Conservation (phyloP, 768 basidiomycete genomes). For the Xerocomus spinulosus region DNA sequence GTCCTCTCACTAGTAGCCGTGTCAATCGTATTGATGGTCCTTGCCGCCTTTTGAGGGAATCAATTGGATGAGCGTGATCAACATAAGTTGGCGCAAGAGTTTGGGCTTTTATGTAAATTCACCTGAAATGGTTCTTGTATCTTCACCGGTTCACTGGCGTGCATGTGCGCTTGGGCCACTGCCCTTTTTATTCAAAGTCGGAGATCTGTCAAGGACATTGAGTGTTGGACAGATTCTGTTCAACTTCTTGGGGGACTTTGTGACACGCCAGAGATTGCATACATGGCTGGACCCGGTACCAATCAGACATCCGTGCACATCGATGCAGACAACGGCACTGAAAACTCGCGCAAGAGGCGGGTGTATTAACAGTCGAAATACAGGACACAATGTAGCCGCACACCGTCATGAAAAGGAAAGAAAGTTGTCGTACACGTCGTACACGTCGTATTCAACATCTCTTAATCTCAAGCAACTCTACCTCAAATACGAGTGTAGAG, state of each 20-base stretch:
- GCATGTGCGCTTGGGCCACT: background rate
- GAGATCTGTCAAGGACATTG: background rate
- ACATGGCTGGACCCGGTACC: background rate
- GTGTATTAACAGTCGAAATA: constrained; percentile 18
- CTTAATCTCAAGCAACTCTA: constrained; percentile 75
- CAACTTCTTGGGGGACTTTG: background rate
- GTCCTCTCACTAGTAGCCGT: background rate
- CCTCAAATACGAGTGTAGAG: constrained; percentile 72
- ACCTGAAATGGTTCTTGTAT: background rate
- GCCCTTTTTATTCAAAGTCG: background rate
- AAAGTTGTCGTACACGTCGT: constrained; percentile 22
- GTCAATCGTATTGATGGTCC: background rate
- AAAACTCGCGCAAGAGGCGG: constrained; percentile 1
- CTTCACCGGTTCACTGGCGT: no score
- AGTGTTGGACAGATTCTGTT: background rate
- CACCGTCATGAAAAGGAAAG: constrained; percentile 7
- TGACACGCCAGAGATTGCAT: background rate
- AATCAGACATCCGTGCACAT: no score
- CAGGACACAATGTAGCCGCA: constrained; percentile 24
- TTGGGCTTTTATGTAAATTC: background rate
- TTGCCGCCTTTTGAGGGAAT: background rate
- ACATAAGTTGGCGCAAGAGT: background rate
- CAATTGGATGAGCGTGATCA: no score
- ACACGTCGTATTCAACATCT: constrained; percentile 15
- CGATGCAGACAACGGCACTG: background rate